Percentiles rank a stretch among this genome's conserved stretches.
Conservation (phyloP, 331 rosid species). For the Acacia concinna region DNA sequence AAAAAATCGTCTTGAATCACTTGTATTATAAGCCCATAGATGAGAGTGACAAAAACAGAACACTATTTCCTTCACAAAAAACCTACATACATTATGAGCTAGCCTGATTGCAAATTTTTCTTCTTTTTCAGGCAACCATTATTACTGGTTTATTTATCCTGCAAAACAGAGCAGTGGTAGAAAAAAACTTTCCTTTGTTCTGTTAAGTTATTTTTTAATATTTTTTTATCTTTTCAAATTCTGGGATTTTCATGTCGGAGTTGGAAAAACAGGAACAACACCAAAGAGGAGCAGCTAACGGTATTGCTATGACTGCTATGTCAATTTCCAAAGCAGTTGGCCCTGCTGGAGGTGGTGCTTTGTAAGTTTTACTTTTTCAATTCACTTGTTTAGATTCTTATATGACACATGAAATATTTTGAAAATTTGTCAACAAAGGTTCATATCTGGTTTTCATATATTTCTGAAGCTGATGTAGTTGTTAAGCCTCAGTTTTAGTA, state of each 20-base stretch:
- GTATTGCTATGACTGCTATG: background rate
- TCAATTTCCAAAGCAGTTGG: background rate
- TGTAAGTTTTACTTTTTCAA: conserved; percentile 48
- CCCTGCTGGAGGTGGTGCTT: conserved; percentile 60
- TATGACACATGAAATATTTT: background rate
- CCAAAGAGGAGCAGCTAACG: conserved; percentile 2
- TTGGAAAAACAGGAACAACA: conserved; percentile 58
- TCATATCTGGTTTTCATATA: background rate
- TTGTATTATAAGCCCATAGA: background rate
- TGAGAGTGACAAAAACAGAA: background rate
- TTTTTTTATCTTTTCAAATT: background rate
- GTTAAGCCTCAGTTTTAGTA: background rate
- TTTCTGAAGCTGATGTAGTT: background rate
- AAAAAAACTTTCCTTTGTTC: background rate
- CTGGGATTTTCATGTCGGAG: conserved; percentile 14
- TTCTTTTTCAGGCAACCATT: conserved; percentile 48
- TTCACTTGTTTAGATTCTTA: background rate
- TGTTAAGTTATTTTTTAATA: background rate
- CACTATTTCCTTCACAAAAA: background rate
- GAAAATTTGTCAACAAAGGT: background rate
- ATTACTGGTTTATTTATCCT: conserved; percentile 62
- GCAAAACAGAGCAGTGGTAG: conserved; percentile 87
- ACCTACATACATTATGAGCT: background rate
- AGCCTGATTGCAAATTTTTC: conserved; percentile 2
- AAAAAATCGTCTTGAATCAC: background rate